Percentiles rank a stretch among this genome's conserved stretches.
These are phyloP conservation scores for Boletellus sp. DNA, from an alignment of 768 basidiomycete species.

Conservation along the genomic window DNA sequence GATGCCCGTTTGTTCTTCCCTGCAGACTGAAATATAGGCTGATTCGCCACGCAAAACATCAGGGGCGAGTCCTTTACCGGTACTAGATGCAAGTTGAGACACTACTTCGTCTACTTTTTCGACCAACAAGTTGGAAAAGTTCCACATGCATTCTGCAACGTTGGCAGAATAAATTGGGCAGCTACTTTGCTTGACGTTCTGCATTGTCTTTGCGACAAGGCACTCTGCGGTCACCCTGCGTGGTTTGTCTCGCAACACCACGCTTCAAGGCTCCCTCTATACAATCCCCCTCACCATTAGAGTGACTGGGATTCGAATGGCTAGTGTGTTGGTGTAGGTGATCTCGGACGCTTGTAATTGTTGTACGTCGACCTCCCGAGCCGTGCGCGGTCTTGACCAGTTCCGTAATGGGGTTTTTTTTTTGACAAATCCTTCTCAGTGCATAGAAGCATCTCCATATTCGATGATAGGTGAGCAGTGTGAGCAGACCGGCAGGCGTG, in stretches of 20 bases:
- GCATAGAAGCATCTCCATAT: conserved; percentile 13
- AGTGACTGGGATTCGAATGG: background rate
- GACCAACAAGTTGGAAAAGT: conserved; percentile 10
- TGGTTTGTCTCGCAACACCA: conserved; percentile 17
- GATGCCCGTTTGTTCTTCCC: too few species aligned
- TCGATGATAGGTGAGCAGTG: conserved; percentile 21
- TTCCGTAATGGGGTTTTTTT: conserved; percentile 16
- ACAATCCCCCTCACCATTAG: conserved; percentile 23
- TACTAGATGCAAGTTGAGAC: conserved; percentile 5
- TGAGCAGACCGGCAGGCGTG: conserved; percentile 23
- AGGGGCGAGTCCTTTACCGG: background rate
- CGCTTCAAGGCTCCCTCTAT: conserved; percentile 12
- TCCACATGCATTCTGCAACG: conserved; percentile 11
- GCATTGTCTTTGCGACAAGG: background rate
- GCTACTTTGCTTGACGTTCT: background rate
- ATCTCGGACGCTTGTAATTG: conserved; percentile 1
- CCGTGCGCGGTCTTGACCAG: background rate
- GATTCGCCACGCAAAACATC: conserved; percentile 3
- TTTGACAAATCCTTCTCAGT: conserved; percentile 6
- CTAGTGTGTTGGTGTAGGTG: background rate
- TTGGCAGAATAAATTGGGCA: conserved; percentile 3
- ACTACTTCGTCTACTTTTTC: conserved; percentile 9
- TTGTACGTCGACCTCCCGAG: background rate
- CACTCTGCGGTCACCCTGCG: conserved; percentile 8
- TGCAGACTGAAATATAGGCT: background rate